Conservation (phyloP, 2,329 filamentous ascomycete species). For the Monosporascus sp. region DNA sequence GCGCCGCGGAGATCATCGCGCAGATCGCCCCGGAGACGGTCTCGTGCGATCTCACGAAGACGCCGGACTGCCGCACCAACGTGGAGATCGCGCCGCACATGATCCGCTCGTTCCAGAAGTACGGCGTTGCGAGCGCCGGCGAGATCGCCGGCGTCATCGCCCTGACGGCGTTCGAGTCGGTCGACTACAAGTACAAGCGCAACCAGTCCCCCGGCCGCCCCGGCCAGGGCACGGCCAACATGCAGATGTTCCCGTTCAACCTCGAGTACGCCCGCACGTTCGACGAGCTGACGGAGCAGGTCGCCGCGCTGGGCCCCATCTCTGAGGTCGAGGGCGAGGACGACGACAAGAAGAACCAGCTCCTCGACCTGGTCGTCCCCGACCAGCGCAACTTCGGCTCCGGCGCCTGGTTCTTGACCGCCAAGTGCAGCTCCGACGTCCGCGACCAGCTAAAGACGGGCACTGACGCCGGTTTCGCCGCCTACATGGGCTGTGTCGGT, state of each 20-base stretch:
- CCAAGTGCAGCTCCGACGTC: conserved; percentile 34
- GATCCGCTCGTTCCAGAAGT: conserved; percentile 48
- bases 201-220: conserved; percentile 54
- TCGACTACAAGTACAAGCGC: conserved; percentile 63
- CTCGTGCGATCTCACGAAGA: conserved; percentile 40
- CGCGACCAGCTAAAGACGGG: conserved; percentile 28
- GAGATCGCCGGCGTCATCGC: conserved; percentile 66
- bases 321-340: conserved; percentile 6
- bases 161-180: conserved; percentile 67
- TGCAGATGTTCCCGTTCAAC: conserved; percentile 43
- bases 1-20: conserved; percentile 36
- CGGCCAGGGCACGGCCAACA: conserved; percentile 65
- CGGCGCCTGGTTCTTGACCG: conserved; percentile 46
- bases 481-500: conserved; percentile 45
- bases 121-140: conserved; percentile 46
- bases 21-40: conserved; percentile 52
- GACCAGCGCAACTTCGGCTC: conserved; percentile 51
- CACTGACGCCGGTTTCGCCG: conserved; percentile 35
- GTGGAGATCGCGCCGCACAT: conserved; percentile 54
- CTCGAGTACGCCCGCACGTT: conserved; percentile 41
- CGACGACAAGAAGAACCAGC: conserved; percentile 28
- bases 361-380: conserved; percentile 38
- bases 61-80: conserved; percentile 62
- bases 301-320: conserved; percentile 23
- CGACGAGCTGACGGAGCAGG: conserved; percentile 28